phyloP scores from a whole-genome alignment of 768 basidiomycete genomes.

The Mycena belliarum region DNA sequence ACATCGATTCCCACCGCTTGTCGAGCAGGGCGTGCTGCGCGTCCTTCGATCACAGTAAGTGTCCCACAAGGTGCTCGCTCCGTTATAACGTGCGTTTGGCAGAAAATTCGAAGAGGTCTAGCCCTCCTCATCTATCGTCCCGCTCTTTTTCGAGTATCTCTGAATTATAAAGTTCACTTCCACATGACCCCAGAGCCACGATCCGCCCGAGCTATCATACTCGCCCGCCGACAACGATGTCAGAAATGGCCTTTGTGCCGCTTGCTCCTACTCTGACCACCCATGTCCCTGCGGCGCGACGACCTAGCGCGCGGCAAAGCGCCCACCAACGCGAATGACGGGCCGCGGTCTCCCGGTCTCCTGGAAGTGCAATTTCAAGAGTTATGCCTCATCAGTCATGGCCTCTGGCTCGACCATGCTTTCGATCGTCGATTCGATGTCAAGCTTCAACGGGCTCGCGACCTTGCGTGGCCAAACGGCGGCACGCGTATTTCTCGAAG shows the following conservation, averaged over 20 bases:
- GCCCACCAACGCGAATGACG: background rate
- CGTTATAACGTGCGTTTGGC: background rate
- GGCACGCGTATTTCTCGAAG: slow-evolving; percentile 11
- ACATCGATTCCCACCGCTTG: background rate
- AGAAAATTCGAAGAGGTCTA: background rate
- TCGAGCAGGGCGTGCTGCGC: background rate
- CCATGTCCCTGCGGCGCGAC: slow-evolving; percentile 13
- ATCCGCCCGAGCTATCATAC: too few species aligned
- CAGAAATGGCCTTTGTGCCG: too few species aligned
- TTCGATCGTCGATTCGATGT: slow-evolving; percentile 15
- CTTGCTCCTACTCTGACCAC: background rate
- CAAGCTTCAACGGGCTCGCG: slow-evolving; percentile 18
- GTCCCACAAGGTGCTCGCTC: background rate
- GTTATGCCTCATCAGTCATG: slow-evolving; percentile 15
- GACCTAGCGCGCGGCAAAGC: slow-evolving; percentile 6
- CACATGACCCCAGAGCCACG: too few species aligned
- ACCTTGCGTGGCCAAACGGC: slow-evolving; percentile 13
- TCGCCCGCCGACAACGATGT: too few species aligned
- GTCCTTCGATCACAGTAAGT: slow-evolving; percentile 4
- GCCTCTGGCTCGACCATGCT: slow-evolving; percentile 20
- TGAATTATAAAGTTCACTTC: too few species aligned
- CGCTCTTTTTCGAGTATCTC: too few species aligned
- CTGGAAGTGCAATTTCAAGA: slow-evolving; percentile 16
- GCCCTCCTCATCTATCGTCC: background rate
- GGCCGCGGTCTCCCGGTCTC: slow-evolving; percentile 3